Evolutionary conservation across 2,329 filamentous ascomycete genomes (phyloP), one percentile per base, ranked within the genome.

Genomic region (Talaromyces sp.): DNA sequence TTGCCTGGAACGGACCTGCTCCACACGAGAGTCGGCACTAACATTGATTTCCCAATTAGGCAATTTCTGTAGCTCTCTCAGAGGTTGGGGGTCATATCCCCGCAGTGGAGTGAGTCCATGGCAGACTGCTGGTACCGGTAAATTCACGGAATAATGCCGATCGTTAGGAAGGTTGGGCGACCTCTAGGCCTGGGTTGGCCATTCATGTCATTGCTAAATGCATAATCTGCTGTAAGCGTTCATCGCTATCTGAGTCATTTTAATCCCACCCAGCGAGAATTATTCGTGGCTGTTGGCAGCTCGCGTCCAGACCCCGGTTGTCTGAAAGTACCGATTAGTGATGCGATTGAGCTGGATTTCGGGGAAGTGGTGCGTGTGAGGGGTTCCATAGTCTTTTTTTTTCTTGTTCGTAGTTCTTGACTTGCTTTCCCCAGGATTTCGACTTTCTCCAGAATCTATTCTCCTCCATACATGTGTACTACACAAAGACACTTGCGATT

Each of bases 161-260:
- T 63, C 50, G 62, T 31, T 22, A 19, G 37, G 62, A 58, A 63
- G 62, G 62, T 63, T 49, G 62, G 19, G 60, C 60, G 60, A 62
- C 19, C n/a, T 22, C 41, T 3, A 17, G 17, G 10, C 8, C 17
- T 22, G 17, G 56, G 19, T 37, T 17, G 25, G 37, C 57, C 39
- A 45, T 37, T 56, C 50, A 37, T 13, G 22, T 56, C 50, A 37
- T 35, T 56, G 50, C 17, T 19, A 54, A 56, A 33, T 52, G 49
- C 25, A 31, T 25, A 9, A 31, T 17, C 47, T 50, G 3, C 7
- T 8, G 13, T 50, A 50, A 50, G 27, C 10, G 27, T 52, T 52
- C 49, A 11, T 52, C 7, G 49, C 33, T 35, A 19, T 22, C 52
- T 56, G 52, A 56, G 52, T 56, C 31, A 37, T 52, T 52, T 52